Conservation (phyloP, 257 asterid species). For the Nicotiana undulata region DNA sequence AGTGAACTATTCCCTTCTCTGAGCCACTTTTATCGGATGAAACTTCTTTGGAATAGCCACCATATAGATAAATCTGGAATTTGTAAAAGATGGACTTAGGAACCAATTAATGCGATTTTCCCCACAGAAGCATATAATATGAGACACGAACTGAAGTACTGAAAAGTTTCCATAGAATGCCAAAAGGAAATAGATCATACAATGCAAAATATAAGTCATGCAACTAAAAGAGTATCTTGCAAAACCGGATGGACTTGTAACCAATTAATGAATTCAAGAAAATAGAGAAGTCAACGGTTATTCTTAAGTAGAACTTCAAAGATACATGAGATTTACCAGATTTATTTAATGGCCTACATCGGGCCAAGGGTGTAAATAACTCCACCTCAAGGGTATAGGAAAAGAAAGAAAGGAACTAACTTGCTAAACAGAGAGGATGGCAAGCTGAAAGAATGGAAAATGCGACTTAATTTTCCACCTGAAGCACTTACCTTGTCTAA, state of each 20-base stretch:
- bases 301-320: neutral
- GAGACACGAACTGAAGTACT: neutral
- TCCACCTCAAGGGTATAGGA: neutral
- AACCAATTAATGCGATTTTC: neutral
- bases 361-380: neutral
- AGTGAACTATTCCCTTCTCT: slow-evolving; percentile 87
- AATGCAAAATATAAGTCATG: slow-evolving; percentile 4
- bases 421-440: neutral
- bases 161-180: neutral
- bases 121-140: neutral
- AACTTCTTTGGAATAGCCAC: slow-evolving; percentile 94
- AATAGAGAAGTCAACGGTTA: neutral
- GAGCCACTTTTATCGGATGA: slow-evolving; percentile 71
- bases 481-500: neutral
- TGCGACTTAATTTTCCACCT: neutral
- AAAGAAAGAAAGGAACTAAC: neutral
- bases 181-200: neutral
- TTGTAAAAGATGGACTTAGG: neutral
- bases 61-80: slow-evolving; percentile 78
- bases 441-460: neutral
- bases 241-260: neutral
- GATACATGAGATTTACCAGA: neutral
- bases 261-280: neutral
- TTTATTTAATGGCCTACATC: neutral
- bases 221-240: neutral